These are phyloP conservation scores for Tolypocladium tropicale DNA, from an alignment of 2,329 filamentous ascomycete species.

Conservation along the genomic window DNA sequence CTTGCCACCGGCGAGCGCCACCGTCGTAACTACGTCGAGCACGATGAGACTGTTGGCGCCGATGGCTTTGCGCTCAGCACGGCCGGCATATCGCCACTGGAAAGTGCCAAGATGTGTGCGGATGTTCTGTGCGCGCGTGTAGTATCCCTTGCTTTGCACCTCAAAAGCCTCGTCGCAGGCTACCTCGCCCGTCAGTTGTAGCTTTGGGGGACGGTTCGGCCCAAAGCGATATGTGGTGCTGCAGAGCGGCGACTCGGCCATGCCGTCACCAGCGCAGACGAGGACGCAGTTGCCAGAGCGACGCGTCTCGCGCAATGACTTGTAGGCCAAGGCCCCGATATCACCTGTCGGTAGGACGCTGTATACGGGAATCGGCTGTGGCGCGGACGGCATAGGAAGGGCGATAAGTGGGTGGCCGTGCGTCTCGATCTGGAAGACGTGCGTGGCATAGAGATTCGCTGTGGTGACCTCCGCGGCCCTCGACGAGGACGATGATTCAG, in stretches of 20 bases:
- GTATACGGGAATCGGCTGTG: constrained; percentile 32
- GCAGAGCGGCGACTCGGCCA: constrained; percentile 26
- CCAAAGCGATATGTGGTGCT: constrained; percentile 48
- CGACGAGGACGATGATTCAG: constrained; percentile 3
- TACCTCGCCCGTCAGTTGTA: constrained; percentile 18
- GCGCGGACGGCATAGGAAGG: constrained; percentile 26
- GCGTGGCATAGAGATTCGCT: constrained; percentile 28
- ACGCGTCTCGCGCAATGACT: constrained; percentile 36
- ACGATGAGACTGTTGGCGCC: constrained; percentile 35
- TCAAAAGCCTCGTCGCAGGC: constrained; percentile 14
- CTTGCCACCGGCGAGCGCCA: constrained; percentile 17
- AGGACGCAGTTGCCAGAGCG: constrained; percentile 39
- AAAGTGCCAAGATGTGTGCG: constrained; percentile 38
- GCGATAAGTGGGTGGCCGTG: constrained; percentile 31
- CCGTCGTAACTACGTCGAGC: constrained; percentile 34
- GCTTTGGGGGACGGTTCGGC: constrained; percentile 37
- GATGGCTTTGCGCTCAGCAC: constrained; percentile 32
- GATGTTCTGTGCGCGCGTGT: constrained; percentile 36
- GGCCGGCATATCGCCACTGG: constrained; percentile 45
- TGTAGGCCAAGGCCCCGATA: constrained; percentile 33
- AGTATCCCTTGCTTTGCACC: constrained; percentile 24
- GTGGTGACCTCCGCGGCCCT: constrained; percentile 3
- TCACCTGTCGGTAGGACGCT: constrained; percentile 26
- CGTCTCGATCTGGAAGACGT: constrained; percentile 38
- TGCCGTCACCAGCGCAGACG: constrained; percentile 29